phyloP scores from a whole-genome alignment of 1,139 yeast genomes.

The Yamadazyma aaseri region DNA sequence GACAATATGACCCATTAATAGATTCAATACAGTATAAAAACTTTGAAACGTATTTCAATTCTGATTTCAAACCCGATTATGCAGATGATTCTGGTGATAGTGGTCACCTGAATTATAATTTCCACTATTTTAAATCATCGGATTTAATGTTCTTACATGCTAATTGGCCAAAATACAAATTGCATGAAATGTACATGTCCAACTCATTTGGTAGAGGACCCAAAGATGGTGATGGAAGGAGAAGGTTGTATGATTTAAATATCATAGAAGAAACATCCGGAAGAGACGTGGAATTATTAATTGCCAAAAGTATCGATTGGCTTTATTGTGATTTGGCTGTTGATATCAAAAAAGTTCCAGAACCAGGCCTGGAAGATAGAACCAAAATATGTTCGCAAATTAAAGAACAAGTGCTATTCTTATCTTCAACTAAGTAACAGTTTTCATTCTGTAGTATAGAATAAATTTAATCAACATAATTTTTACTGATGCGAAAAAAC shows the following conservation, averaged over 20 bases:
- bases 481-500: background rate
- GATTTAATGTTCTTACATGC: slow-evolving; percentile 36
- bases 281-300: slow-evolving; percentile 29
- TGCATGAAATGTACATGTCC: slow-evolving; percentile 24
- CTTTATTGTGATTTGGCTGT: slow-evolving; percentile 27
- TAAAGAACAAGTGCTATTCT: slow-evolving; percentile 25
- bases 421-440: slow-evolving; percentile 7
- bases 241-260: slow-evolving; percentile 29
- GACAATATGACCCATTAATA: slow-evolving; percentile 38
- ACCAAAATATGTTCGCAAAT: slow-evolving; percentile 24
- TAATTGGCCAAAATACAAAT: slow-evolving; percentile 36
- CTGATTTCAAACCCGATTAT: slow-evolving; percentile 20
- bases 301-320: slow-evolving; percentile 27
- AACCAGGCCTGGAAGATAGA: slow-evolving; percentile 21
- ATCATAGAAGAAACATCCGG: slow-evolving; percentile 27
- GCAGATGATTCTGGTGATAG: slow-evolving; percentile 23
- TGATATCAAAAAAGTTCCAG: slow-evolving; percentile 23
- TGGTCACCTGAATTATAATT: slow-evolving; percentile 25
- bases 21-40: slow-evolving; percentile 26
- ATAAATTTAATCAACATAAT: background rate
- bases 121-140: slow-evolving; percentile 29
- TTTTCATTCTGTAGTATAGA: background rate
- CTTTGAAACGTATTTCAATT: slow-evolving; percentile 8
- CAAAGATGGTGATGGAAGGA: slow-evolving; percentile 15
- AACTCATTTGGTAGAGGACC: slow-evolving; percentile 32